Conservation (phyloP, 306 rosid species). For the Myrica gale region DNA sequence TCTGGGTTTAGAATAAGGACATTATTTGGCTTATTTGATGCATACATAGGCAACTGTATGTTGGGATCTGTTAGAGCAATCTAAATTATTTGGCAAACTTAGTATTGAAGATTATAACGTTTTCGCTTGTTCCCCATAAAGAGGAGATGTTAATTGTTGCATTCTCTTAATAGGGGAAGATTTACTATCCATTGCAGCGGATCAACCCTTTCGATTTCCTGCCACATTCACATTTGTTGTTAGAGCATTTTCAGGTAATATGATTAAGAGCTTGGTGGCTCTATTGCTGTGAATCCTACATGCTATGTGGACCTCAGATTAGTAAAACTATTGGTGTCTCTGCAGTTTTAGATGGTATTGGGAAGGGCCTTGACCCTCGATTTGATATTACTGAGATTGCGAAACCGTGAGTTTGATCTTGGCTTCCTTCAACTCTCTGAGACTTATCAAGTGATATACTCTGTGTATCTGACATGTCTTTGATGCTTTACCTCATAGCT, state of each 20-base stretch:
- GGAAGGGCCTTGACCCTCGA: conserved; percentile 97
- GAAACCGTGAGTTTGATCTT: conserved; percentile 79
- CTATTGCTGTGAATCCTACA: conserved; percentile 18
- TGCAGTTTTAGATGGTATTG: conserved; percentile 96
- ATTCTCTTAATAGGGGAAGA: conserved; percentile 79
- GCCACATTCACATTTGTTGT: conserved; percentile 99
- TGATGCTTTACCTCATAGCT: conserved; percentile 54
- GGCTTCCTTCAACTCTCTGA: conserved; percentile 4
- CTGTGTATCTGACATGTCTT: conserved; percentile 29
- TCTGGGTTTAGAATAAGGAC: background rate
- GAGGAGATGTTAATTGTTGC: conserved; percentile 27
- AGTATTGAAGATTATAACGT: background rate
- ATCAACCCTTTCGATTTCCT: conserved; percentile 97
- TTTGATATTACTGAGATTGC: conserved; percentile 99
- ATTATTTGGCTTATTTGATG: background rate
- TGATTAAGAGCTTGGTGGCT: conserved; percentile 19
- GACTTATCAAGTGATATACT: conserved; percentile 19
- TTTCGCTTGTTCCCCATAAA: background rate
- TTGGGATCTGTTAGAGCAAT: background rate
- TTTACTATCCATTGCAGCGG: conserved; percentile 89
- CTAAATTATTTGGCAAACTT: background rate
- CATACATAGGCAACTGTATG: background rate
- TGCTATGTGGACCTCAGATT: conserved; percentile 22
- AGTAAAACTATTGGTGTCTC: conserved; percentile 12
- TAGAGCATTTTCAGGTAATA: conserved; percentile 94